Evolutionary conservation across 2,329 filamentous ascomycete species (phyloP).

Genomic region (Trichoderma gracile): DNA sequence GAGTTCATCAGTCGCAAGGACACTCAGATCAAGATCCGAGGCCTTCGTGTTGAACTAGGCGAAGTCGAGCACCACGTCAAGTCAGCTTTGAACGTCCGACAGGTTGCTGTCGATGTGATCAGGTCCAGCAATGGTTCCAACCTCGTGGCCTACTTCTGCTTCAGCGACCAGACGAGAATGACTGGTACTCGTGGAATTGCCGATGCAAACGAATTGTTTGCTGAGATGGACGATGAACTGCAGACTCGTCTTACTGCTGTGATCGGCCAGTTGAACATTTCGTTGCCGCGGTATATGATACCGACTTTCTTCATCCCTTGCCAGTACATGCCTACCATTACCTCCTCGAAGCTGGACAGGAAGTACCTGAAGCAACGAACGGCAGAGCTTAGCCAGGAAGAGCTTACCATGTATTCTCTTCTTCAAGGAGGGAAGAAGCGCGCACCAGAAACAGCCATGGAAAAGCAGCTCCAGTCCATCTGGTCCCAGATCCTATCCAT

Average conservation of each 20-base stretch:
- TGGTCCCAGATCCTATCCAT: slow-evolving; percentile 28
- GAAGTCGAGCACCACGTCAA: slow-evolving; percentile 26
- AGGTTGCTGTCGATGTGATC: slow-evolving; percentile 23
- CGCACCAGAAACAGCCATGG: not conserved
- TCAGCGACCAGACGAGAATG: slow-evolving; percentile 14
- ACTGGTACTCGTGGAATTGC: not conserved
- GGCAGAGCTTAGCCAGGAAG: not conserved
- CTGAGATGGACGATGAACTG: slow-evolving; percentile 8
- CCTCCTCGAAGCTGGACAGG: slow-evolving; percentile 30
- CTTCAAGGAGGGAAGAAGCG: slow-evolving; percentile 17
- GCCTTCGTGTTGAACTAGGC: slow-evolving; percentile 22
- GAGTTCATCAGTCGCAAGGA: slow-evolving; percentile 21
- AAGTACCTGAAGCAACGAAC: slow-evolving; percentile 12
- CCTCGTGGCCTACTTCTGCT: slow-evolving; percentile 24
- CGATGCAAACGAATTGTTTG: slow-evolving; percentile 24
- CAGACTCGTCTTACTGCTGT: slow-evolving; percentile 28
- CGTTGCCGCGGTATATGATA: slow-evolving; percentile 30
- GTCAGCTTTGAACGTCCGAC: not conserved
- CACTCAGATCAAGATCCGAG: slow-evolving; percentile 21
- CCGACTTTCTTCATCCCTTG: slow-evolving; percentile 30
- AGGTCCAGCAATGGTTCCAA: not conserved
- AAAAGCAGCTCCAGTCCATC: slow-evolving; percentile 22
- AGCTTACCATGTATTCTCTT: slow-evolving; percentile 18
- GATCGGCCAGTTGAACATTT: slow-evolving; percentile 20
- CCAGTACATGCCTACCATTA: slow-evolving; percentile 29